A percentile compares a stretch with the other conserved stretches of the same genome.
Evolutionary conservation across 2,329 filamentous ascomycete species (phyloP).

Genomic region (Pseudocercospora musae): DNA sequence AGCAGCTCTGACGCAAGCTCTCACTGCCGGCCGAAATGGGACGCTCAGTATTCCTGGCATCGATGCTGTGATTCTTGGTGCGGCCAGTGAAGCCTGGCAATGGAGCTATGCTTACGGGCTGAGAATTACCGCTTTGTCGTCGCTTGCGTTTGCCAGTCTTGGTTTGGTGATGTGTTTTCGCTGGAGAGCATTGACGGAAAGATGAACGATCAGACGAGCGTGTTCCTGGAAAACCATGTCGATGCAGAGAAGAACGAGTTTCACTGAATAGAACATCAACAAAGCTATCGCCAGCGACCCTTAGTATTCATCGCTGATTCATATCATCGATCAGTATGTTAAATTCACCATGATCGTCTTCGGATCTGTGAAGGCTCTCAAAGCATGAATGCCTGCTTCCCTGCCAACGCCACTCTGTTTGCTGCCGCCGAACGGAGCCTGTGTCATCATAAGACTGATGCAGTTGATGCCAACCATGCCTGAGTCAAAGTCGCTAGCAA

Average conservation of each 20-base stretch:
- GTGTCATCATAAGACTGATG: conserved; percentile 25
- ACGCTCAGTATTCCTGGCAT: conserved; percentile 7
- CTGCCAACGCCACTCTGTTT: conserved; percentile 52
- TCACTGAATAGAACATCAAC: background rate
- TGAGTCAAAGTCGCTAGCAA: conserved; percentile 52
- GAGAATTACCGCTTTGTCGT: conserved; percentile 15
- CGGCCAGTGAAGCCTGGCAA: conserved; percentile 10
- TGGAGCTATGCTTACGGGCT: conserved; percentile 16
- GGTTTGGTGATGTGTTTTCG: conserved; percentile 13
- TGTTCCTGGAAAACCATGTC: conserved; percentile 19
- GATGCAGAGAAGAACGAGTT: conserved; percentile 16
- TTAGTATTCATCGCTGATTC: background rate
- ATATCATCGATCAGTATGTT: conserved; percentile 2
- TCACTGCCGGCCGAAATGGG: conserved; percentile 8
- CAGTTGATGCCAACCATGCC: conserved; percentile 46
- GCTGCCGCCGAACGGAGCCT: conserved; percentile 50
- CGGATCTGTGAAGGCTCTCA: conserved; percentile 49
- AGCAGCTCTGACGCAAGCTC: conserved; percentile 4
- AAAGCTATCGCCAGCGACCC: background rate
- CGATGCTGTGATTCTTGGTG: conserved; percentile 8
- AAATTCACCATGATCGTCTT: conserved; percentile 35
- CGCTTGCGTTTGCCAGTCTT: conserved; percentile 12
- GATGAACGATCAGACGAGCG: conserved; percentile 16
- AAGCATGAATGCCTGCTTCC: conserved; percentile 44
- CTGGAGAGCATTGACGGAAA: conserved; percentile 18